Percentiles rank a stretch among this genome's conserved stretches.
Evolutionary conservation across 78 protist species (phyloP).

Genomic region (Anaeramoeba flamelloides): DNA sequence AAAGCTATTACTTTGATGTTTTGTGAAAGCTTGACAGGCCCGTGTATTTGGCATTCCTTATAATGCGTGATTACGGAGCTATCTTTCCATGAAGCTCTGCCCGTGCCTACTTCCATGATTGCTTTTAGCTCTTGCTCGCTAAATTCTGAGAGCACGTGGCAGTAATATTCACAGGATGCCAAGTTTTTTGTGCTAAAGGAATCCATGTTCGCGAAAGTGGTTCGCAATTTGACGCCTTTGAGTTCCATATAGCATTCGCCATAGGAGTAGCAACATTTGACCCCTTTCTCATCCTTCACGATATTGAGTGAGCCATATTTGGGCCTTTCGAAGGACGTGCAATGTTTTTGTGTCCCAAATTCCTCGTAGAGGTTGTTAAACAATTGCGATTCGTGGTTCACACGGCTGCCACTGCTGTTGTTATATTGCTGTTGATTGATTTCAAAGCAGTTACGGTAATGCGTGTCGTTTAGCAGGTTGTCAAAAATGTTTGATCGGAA

Average conservation of each 20-base stretch:
- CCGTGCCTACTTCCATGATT: background rate
- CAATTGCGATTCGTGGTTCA: no score
- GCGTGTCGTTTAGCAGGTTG: background rate
- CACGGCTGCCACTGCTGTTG: no score
- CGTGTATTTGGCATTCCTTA: slow-evolving; percentile 1
- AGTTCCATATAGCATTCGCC: background rate
- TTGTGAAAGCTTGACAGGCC: background rate
- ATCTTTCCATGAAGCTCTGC: background rate
- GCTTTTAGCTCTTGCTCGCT: background rate
- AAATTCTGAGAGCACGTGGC: background rate
- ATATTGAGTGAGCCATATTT: no score
- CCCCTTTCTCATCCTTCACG: background rate
- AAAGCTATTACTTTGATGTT: no score
- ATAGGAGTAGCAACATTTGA: background rate
- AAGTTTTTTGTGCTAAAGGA: no score
- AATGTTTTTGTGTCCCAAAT: no score
- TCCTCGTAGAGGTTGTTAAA: no score
- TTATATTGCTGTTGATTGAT: no score
- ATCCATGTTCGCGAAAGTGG: slow-evolving; percentile 1
- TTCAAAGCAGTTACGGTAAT: background rate
- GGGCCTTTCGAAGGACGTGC: no score
- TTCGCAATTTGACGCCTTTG: background rate
- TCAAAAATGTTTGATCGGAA: background rate
- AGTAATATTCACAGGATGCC: background rate
- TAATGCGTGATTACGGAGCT: background rate